Evolutionary conservation across 805 yeast species (phyloP).

Genomic region (Metschnikowia baotianmanensis): DNA sequence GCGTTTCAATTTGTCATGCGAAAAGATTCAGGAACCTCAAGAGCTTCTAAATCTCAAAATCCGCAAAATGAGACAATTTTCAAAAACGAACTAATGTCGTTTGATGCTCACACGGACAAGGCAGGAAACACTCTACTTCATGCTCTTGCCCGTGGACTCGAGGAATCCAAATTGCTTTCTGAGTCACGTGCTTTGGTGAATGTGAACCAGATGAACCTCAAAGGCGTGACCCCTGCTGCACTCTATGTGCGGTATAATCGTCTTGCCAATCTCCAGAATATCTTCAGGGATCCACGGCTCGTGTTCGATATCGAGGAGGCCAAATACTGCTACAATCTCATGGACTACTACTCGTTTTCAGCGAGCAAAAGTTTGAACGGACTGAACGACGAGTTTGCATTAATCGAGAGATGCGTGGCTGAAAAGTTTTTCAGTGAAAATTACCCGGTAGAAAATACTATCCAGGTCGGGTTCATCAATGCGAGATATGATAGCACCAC

Average conservation of each 20-base stretch:
- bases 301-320: constrained; percentile 34
- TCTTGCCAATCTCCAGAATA: constrained; percentile 50
- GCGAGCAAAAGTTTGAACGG: constrained; percentile 25
- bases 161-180: constrained; percentile 25
- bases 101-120: constrained; percentile 64
- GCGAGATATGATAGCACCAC: constrained; percentile 31
- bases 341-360: constrained; percentile 38
- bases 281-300: constrained; percentile 51
- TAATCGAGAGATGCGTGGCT: constrained; percentile 25
- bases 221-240: constrained; percentile 67
- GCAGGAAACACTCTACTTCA: constrained; percentile 79
- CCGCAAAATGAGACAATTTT: too few species aligned
- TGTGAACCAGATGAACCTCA: constrained; percentile 59
- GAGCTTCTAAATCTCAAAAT: too few species aligned
- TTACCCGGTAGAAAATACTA: constrained; percentile 18
- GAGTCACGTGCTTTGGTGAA: constrained; percentile 30
- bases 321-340: constrained; percentile 32
- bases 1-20: constrained; percentile 45
- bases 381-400: constrained; percentile 19
- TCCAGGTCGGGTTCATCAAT: constrained; percentile 28
- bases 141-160: constrained; percentile 53
- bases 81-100: constrained; percentile 47
- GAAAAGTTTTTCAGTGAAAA: constrained; percentile 21
- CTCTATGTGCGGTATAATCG: constrained; percentile 69
- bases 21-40: constrained; percentile 40